phyloP scores from a whole-genome alignment of 305 asterid genomes.

The Fraxinus paxiana region DNA sequence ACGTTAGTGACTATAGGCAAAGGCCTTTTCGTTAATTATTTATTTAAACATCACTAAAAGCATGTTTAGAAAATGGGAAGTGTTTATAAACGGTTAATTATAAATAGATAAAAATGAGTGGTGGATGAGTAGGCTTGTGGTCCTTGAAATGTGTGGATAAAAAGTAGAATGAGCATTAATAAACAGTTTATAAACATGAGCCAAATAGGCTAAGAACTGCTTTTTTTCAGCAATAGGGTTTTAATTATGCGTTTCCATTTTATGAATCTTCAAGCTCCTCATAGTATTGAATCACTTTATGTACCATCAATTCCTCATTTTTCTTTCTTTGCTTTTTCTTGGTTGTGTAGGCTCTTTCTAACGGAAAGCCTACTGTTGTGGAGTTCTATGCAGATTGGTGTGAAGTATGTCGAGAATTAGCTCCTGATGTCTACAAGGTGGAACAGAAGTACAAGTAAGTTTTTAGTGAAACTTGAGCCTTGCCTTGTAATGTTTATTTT shows the following conservation, averaged over 20 bases:
- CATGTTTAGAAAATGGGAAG: not conserved
- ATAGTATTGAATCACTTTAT: not conserved
- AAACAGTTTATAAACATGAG: not conserved
- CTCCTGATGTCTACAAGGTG: constrained; percentile 81
- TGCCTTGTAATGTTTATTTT: not conserved
- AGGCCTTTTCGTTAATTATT: not conserved
- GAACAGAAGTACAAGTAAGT: constrained; percentile 75
- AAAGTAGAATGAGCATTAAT: not conserved
- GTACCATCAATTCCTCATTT: not conserved
- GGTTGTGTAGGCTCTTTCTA: constrained; percentile 66
- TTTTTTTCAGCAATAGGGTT: not conserved
- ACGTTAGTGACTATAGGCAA: not conserved
- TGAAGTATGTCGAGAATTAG: constrained; percentile 87
- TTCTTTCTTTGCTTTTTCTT: not conserved
- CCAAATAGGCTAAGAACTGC: not conserved
- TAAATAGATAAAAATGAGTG: not conserved
- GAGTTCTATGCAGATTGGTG: constrained; percentile 99
- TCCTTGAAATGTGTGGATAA: not conserved
- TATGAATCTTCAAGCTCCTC: not conserved
- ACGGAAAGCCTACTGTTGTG: constrained; percentile 94
- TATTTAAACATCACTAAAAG: not conserved
- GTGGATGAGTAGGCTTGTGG: not conserved
- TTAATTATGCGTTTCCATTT: not conserved
- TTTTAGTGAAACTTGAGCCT: not conserved
- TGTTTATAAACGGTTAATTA: not conserved